Conservation (phyloP, 441 rosid genomes). For the Gossypium laxum region DNA sequence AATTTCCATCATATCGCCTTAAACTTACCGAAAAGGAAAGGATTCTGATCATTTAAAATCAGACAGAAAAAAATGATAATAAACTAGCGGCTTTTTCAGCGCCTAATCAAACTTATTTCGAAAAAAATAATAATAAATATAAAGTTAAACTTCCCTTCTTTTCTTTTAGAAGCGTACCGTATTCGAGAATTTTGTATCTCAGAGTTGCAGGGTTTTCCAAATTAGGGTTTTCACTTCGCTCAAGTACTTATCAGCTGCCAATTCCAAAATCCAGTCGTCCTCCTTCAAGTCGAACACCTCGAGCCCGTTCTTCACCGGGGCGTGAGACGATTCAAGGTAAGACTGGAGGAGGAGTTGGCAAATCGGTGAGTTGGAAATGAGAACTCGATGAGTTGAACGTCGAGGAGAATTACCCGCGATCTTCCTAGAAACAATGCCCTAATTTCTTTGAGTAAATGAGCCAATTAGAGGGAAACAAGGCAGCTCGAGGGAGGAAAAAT, state of each 20-base stretch:
- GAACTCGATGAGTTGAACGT: constrained; percentile 4
- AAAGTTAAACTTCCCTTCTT: neutral
- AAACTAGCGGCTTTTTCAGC: neutral
- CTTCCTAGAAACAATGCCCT: constrained; percentile 2
- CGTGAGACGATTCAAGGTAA: neutral
- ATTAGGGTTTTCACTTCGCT: constrained; percentile 56
- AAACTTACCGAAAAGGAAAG: neutral
- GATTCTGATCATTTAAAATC: neutral
- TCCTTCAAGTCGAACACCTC: constrained; percentile 57
- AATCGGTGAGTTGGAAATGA: neutral
- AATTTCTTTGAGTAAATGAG: neutral
- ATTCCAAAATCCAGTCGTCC: constrained; percentile 56
- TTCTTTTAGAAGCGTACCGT: constrained; percentile 29
- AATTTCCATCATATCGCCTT: neutral
- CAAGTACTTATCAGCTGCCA: constrained; percentile 29
- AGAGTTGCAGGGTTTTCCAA: constrained; percentile 28
- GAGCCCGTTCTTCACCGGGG: constrained; percentile 40
- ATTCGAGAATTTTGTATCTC: constrained; percentile 38
- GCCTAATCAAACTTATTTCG: neutral
- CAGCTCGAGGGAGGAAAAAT: neutral
- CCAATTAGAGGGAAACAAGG: neutral
- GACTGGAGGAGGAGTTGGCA: constrained; percentile 2
- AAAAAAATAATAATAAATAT: neutral
- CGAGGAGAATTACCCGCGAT: neutral
- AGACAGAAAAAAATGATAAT: neutral